Conservation (phyloP, 2,329 filamentous ascomycete genomes). For the Fusarium subglutinans region DNA sequence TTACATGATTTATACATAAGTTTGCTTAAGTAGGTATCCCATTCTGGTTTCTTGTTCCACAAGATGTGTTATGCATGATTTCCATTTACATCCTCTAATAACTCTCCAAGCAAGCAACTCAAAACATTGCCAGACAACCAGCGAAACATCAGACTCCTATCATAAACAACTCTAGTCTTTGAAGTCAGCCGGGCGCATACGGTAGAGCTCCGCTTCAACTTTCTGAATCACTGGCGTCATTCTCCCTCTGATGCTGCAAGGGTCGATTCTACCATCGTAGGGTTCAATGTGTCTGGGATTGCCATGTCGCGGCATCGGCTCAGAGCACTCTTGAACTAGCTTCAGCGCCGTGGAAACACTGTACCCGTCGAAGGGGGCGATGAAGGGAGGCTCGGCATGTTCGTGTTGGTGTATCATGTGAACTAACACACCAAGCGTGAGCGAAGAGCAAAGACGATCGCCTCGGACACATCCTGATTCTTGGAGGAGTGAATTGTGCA, state of each 20-base stretch:
- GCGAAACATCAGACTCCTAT: rapidly evolving
- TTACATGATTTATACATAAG: no score
- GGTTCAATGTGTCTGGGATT: not conserved
- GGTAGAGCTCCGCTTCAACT: rapidly evolving
- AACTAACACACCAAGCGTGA: not conserved
- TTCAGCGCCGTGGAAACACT: not conserved
- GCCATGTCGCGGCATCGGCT: not conserved
- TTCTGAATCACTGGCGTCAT: rapidly evolving
- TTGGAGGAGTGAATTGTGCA: not conserved
- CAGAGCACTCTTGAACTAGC: rapidly evolving
- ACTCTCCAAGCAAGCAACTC: no score
- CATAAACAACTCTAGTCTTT: not conserved
- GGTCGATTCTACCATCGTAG: not conserved
- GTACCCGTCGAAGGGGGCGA: not conserved
- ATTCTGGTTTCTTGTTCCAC: no score
- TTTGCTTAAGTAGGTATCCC: no score
- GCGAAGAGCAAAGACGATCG: rapidly evolving
- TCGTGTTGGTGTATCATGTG: not conserved
- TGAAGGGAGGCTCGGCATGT: not conserved
- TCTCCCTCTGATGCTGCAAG: not conserved
- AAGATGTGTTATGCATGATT: no score
- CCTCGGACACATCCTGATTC: not conserved
- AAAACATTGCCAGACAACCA: rapidly evolving
- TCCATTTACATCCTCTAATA: no score
- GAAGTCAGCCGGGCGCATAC: not conserved